Base-by-base conservation (phyloP, 2,329 filamentous ascomycete species). In the Xylaria multiplex region DNA sequence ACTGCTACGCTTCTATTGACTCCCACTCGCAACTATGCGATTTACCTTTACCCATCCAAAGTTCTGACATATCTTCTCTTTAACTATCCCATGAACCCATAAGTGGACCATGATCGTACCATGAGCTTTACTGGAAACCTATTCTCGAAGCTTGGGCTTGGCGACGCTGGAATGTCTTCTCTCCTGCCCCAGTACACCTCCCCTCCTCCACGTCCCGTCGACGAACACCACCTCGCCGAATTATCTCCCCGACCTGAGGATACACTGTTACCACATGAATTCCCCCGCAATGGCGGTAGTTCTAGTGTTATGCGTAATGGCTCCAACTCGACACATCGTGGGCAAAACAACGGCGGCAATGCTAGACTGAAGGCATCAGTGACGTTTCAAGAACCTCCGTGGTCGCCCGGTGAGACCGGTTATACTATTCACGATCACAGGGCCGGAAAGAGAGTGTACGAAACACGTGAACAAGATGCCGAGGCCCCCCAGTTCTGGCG, bases 211-310 rank as follows among this genome's bases (percentile, higher is more conserved):
- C 67, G 48, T 27, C 59, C 58, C 22, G 66, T 69, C 16, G 68
- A 74, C 54, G 73, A 77, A 24, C 74, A 76, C 66, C 71, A 75
- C 24, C 74, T 77, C 32, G 67, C 69, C 54, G 74, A 77, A 40
- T 69, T 77, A 19, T 76, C 74, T 50, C 76, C 76, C 2, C 71
- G 73, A 40, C 72, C 75, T 3, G 75, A 75, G 30, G 69, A 74
- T 54, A 69, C 74, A 6, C 66, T 76, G 1, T 71, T 77, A 5
- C 71, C 71, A 24, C 35, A 43, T 46, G 48, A 55, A 6, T 16
- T 2, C 19, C 49, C 54, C 6, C 42, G 48, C 14, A 2, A 19
- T 46, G 9, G 6, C 40, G 42, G 27, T 19, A 57, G 45, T 13
- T 14, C 53, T 4, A 37, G 48, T 14, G 13, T 9, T 2, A 8